Percentiles rank a stretch among this genome's conserved stretches.
These are phyloP conservation scores for Nyctanthes arbortristis DNA, from an alignment of 257 asterid genomes.

Conservation along the genomic window DNA sequence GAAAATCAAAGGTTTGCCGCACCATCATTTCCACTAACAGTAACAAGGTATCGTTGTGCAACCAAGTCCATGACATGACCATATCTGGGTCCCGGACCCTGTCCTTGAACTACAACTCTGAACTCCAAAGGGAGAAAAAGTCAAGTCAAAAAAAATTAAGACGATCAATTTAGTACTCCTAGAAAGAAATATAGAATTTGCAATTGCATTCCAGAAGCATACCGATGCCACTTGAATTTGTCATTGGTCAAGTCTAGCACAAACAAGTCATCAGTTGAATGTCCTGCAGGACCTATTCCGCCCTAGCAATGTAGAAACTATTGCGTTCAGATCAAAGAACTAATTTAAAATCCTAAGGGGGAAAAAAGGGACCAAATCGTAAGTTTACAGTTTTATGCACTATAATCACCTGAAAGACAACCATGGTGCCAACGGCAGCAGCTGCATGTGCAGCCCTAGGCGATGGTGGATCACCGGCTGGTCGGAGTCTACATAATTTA, in stretches of 20 bases:
- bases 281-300: constrained; percentile 99
- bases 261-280: constrained; percentile 87
- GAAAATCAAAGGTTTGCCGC: constrained; percentile 29
- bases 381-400: constrained; percentile 9
- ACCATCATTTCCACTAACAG: constrained; percentile 97
- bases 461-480: constrained; percentile 97
- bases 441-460: constrained; percentile 99
- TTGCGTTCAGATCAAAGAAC: neutral
- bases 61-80: constrained; percentile 99
- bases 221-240: constrained; percentile 98
- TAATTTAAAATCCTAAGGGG: neutral
- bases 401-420: constrained; percentile 87
- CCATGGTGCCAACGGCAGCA: constrained; percentile 98
- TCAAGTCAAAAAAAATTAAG: constrained; percentile 32
- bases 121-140: constrained; percentile 22
- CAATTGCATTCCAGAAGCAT: constrained; percentile 30
- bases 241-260: constrained; percentile 96
- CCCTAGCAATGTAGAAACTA: constrained; percentile 58
- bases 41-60: constrained; percentile 90
- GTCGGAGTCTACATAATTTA: constrained; percentile 65
- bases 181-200: constrained; percentile 13
- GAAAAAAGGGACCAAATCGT: neutral
- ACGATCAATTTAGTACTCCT: neutral
- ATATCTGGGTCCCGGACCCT: constrained; percentile 96
- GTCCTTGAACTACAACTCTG: constrained; percentile 98